phyloP scores from a whole-genome alignment of 306 rosid species.

The Myrica gale region DNA sequence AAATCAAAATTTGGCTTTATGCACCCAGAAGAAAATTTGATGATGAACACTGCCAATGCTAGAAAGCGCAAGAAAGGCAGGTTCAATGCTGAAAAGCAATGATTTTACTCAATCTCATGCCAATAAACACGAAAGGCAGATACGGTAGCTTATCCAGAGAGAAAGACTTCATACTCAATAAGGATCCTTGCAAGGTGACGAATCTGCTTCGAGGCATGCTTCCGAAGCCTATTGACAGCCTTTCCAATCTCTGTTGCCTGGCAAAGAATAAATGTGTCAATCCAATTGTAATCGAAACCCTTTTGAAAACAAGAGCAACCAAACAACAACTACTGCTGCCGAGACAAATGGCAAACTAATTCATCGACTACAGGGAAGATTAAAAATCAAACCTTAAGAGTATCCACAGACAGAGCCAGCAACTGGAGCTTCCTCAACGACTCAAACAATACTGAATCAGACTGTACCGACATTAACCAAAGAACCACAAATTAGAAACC shows the following conservation, averaged over 20 bases:
- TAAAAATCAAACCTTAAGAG: constrained; percentile 59
- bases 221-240: constrained; percentile 67
- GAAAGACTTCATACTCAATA: constrained; percentile 48
- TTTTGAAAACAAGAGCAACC: not conserved
- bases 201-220: constrained; percentile 59
- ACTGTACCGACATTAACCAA: constrained; percentile 49
- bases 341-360: constrained; percentile 5
- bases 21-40: not conserved
- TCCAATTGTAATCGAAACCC: constrained; percentile 16
- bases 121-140: constrained; percentile 10
- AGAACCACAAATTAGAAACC: constrained; percentile 29
- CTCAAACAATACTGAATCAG: constrained; percentile 67
- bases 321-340: constrained; percentile 19
- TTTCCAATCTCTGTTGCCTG: constrained; percentile 95
- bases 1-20: not conserved
- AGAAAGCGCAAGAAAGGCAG: constrained; percentile 3
- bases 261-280: constrained; percentile 27
- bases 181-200: constrained; percentile 62
- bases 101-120: constrained; percentile 8
- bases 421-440: constrained; percentile 85
- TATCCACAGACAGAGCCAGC: constrained; percentile 66
- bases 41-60: not conserved
- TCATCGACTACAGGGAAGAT: constrained; percentile 22
- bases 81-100: constrained; percentile 2
- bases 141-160: constrained; percentile 11